Percentiles rank a stretch among this genome's conserved stretches.
Conservation (phyloP, 345 rosid genomes). For the Syzygium grande region DNA sequence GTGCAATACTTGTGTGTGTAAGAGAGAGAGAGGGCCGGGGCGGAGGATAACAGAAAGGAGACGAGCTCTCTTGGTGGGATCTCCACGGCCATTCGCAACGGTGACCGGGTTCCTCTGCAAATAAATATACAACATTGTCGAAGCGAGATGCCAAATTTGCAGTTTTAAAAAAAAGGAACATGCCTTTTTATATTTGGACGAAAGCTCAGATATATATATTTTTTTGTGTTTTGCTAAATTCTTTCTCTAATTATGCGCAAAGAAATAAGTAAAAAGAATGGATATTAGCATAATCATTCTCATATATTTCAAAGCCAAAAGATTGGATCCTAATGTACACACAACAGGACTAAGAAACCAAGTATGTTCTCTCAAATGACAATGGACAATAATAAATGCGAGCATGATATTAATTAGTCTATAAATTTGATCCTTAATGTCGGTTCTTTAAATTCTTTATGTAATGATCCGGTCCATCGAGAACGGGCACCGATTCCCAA, state of each 20-base stretch:
- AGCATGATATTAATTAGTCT: not conserved
- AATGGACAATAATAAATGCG: not conserved
- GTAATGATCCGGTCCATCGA: not conserved
- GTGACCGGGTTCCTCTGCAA: too few species aligned
- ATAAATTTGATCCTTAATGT: not conserved
- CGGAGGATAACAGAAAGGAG: too few species aligned
- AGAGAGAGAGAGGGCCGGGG: too few species aligned
- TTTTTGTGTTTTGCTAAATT: not conserved
- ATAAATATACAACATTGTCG: not conserved
- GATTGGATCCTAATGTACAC: not conserved
- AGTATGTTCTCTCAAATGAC: not conserved
- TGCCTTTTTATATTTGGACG: not conserved
- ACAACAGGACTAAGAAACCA: not conserved
- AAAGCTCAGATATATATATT: not conserved
- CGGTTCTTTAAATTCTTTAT: not conserved
- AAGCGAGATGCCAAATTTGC: not conserved
- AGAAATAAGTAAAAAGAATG: not conserved
- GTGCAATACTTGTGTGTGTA: too few species aligned
- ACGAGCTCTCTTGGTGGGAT: too few species aligned
- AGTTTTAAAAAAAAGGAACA: not conserved
- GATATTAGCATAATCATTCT: not conserved
- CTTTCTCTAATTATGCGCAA: not conserved
- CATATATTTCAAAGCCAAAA: not conserved
- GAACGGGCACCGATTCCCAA: fast-evolving
- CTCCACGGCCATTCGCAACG: too few species aligned